Conservation (phyloP, 352 stramenopile species). For the Phytophthora citrophthora region DNA sequence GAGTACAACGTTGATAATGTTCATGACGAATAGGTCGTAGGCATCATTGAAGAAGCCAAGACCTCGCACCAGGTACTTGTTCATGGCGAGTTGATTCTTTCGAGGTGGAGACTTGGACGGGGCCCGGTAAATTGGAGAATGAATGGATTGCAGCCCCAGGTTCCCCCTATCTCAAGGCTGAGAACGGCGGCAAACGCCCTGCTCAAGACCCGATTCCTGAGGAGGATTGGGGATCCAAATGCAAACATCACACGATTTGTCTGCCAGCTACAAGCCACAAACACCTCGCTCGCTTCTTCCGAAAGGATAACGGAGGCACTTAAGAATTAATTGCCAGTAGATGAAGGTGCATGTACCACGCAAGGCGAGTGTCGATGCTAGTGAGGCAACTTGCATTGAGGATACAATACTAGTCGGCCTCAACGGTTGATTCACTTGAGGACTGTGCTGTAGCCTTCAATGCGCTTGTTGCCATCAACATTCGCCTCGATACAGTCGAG, state of each 20-base stretch:
- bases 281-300: neutral
- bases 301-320: neutral
- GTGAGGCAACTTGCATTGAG: neutral
- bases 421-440: neutral
- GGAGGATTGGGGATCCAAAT: slow-evolving; percentile 1
- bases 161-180: slow-evolving; percentile 22
- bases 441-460: neutral
- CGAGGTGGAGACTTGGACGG: slow-evolving; percentile 4
- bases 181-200: slow-evolving; percentile 1
- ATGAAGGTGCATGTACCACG: too few species aligned
- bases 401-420: neutral
- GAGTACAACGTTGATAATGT: slow-evolving; percentile 78
- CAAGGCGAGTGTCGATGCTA: too few species aligned
- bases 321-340: slow-evolving; percentile 1
- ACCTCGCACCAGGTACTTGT: slow-evolving; percentile 67
- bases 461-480: neutral
- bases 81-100: slow-evolving; percentile 36
- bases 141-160: neutral
- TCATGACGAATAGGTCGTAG: slow-evolving; percentile 83
- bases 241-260: slow-evolving; percentile 17
- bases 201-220: slow-evolving; percentile 4
- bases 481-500: neutral
- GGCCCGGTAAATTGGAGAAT: slow-evolving; percentile 18
- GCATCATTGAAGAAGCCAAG: slow-evolving; percentile 80
- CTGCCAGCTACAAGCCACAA: slow-evolving; percentile 5